Conservation (phyloP, 768 basidiomycete genomes). For the Hypholoma fasciculare region DNA sequence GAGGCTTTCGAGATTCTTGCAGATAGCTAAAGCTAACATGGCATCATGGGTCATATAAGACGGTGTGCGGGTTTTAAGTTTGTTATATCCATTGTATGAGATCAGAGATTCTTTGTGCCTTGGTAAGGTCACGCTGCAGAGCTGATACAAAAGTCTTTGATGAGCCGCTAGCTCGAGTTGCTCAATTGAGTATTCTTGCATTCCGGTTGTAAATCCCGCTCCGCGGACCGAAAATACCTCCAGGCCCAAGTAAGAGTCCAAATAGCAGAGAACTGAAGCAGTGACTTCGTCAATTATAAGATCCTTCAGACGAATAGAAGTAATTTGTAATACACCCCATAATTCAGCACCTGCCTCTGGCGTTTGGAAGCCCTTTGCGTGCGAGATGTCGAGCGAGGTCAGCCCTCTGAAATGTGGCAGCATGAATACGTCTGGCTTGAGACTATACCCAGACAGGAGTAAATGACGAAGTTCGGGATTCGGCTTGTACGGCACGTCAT, state of each 20-base stretch:
- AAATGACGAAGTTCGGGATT: constrained; percentile 3
- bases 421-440: constrained; percentile 2
- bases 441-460: constrained; percentile 1
- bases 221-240: background rate
- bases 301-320: background rate
- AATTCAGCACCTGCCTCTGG: background rate
- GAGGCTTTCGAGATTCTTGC: background rate
- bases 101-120: background rate
- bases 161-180: background rate
- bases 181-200: background rate
- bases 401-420: constrained; percentile 4
- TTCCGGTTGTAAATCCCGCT: background rate
- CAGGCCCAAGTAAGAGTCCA: background rate
- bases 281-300: background rate
- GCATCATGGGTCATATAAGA: background rate
- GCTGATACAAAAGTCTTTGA: background rate
- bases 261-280: background rate
- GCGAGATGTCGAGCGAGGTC: constrained; percentile 3
- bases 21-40: background rate
- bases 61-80: background rate
- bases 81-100: background rate
- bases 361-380: background rate
- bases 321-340: background rate
- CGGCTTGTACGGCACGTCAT: background rate
- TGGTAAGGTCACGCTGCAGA: background rate